A percentile compares a stretch with the other conserved stretches of the same genome.
These are phyloP conservation scores for Melastoma candidum DNA, from an alignment of 441 rosid species.

Conservation along the genomic window DNA sequence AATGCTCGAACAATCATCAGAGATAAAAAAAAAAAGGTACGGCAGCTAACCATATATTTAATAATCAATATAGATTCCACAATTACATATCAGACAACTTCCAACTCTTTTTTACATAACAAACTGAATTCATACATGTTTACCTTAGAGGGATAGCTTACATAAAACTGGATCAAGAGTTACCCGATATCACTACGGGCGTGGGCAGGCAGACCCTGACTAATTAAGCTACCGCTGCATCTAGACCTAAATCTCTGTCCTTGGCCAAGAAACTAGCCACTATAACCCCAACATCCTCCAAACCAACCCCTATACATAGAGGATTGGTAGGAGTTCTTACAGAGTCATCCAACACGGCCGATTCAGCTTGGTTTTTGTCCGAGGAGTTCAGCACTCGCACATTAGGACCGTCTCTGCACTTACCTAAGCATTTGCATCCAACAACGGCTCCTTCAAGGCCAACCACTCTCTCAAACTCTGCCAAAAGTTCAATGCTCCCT, in stretches of 20 bases:
- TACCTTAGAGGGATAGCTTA: too few species aligned
- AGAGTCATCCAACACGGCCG: constrained; percentile 14
- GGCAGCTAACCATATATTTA: too few species aligned
- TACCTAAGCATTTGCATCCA: constrained; percentile 77
- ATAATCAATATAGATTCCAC: too few species aligned
- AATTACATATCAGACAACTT: too few species aligned
- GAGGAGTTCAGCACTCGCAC: constrained; percentile 29
- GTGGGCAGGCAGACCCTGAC: too few species aligned
- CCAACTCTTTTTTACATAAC: too few species aligned
- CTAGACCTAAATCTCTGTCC: constrained; percentile 17
- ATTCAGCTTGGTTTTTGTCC: constrained; percentile 9
- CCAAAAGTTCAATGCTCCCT: constrained; percentile 47
- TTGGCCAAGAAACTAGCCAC: constrained; percentile 32
- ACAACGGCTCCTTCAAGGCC: constrained; percentile 40
- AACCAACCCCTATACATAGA: constrained; percentile 48
- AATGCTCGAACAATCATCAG: too few species aligned
- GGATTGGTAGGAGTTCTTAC: constrained; percentile 29
- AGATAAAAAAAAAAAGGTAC: too few species aligned
- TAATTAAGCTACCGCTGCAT: neutral
- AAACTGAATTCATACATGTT: too few species aligned
- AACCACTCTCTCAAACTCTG: constrained; percentile 40
- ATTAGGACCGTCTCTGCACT: constrained; percentile 73
- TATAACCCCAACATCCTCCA: constrained; percentile 54
- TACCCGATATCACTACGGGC: too few species aligned
- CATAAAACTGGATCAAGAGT: too few species aligned